These are phyloP conservation scores for Dimocarpus longan DNA, from an alignment of 345 rosid species.

Conservation along the genomic window DNA sequence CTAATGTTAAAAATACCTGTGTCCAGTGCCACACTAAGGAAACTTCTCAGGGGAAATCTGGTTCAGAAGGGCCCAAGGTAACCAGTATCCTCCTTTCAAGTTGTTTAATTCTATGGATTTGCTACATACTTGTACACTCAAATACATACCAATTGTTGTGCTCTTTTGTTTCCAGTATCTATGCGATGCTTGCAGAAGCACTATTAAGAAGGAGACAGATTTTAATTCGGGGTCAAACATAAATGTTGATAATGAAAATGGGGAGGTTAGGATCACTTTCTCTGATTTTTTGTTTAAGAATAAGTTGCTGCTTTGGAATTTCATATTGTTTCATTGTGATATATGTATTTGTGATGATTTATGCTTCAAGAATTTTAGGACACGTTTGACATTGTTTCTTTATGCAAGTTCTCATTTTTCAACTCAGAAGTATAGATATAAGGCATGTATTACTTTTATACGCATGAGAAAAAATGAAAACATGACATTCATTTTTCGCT, in stretches of 20 bases:
- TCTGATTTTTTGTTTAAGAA: conserved; percentile 3
- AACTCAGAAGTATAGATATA: background rate
- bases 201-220: conserved; percentile 3
- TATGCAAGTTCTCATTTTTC: background rate
- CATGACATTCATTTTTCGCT: too few species aligned
- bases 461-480: too few species aligned
- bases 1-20: conserved; percentile 16
- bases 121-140: background rate
- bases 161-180: conserved; percentile 21
- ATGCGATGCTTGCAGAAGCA: conserved; percentile 18
- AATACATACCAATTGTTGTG: conserved; percentile 7
- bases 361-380: background rate
- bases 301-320: conserved; percentile 17
- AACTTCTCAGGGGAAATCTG: background rate
- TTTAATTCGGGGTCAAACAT: conserved; percentile 19
- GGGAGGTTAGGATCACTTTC: conserved; percentile 24
- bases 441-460: background rate
- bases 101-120: background rate
- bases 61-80: conserved; percentile 8
- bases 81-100: background rate
- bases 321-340: background rate
- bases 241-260: conserved; percentile 18
- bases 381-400: background rate
- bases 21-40: background rate
- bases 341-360: background rate